Percentiles rank a stretch among this genome's conserved stretches.
phyloP scores from a whole-genome alignment of 2,329 filamentous ascomycete species.

The Xenoacremonium recifei region DNA sequence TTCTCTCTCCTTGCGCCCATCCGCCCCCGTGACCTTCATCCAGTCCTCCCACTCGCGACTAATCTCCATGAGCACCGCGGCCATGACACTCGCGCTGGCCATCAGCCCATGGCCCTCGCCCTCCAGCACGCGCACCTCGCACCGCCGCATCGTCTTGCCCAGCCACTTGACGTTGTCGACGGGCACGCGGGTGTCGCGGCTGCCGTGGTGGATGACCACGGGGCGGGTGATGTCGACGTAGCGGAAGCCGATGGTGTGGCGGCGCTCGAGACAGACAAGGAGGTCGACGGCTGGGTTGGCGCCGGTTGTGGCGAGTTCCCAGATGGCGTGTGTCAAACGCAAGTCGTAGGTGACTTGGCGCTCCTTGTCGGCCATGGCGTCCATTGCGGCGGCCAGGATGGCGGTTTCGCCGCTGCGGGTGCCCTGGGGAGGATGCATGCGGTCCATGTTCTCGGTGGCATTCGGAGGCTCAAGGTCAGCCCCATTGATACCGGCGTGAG shows the following conservation, averaged over 20 bases:
- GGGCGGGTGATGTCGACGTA: slow-evolving; percentile 94
- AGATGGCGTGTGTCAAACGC: slow-evolving; percentile 87
- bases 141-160: slow-evolving; percentile 87
- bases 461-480: slow-evolving; percentile 20
- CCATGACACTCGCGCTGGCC: slow-evolving; percentile 93
- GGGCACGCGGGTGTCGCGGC: slow-evolving; percentile 84
- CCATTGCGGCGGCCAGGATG: slow-evolving; percentile 52
- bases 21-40: slow-evolving; percentile 58
- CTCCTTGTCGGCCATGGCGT: slow-evolving; percentile 66
- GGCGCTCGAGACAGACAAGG: slow-evolving; percentile 85
- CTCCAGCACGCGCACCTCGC: slow-evolving; percentile 86
- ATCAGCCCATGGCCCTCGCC: slow-evolving; percentile 94
- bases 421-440: slow-evolving; percentile 34
- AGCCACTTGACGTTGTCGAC: slow-evolving; percentile 96
- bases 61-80: slow-evolving; percentile 90
- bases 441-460: slow-evolving; percentile 50
- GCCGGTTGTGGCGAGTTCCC: slow-evolving; percentile 86
- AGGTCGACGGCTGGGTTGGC: slow-evolving; percentile 94
- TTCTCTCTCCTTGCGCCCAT: slow-evolving; percentile 33
- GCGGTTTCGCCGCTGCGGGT: slow-evolving; percentile 24
- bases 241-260: slow-evolving; percentile 89
- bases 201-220: slow-evolving; percentile 92
- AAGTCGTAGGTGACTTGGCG: slow-evolving; percentile 76
- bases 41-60: slow-evolving; percentile 91
- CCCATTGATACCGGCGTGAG: slow-evolving; percentile 17